Base-by-base conservation (phyloP, 306 rosid genomes). In the Lagenaria siceraria region DNA sequence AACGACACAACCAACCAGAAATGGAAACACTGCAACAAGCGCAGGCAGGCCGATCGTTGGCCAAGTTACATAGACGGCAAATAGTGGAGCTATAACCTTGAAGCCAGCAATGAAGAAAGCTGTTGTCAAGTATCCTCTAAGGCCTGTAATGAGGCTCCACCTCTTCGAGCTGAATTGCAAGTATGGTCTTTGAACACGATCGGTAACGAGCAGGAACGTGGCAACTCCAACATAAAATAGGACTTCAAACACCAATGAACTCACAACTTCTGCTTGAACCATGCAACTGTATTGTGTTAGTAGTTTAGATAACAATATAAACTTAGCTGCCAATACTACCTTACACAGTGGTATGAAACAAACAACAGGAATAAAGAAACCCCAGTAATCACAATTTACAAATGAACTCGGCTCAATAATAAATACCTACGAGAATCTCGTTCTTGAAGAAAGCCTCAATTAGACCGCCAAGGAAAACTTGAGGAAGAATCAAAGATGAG, bases 71-170 rank as follows among this genome's bases (percentile, higher is more conserved):
- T 54, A 84, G 49, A 81, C 81, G 18, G 82, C 88, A 74, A 86
- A 38, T 75, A 92, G 59, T 68, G 97, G 97, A 56, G 83, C 89
- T 31, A 89, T 12, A 40, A 90, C 84, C 87, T 90, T 95, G 81
- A 95, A 86, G 43, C 96, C 96, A 60, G 46, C 77, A 48, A 94
- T 85, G 69, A 90, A 65, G 78, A 89, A 86, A 38, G 90, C 89
- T 15, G 96, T 78, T 65, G 81, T 52, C 79, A 95, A 60, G 86
- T 92, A 92, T 79, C 98, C 98, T 83, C 83, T 89, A 62, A 95
- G 90, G 83, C 97, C 97, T 31, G 97, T 95, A 71, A 95, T 89
- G 79, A 95, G 93, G 82, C 97, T 85, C 98, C 98, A 95, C 78
- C 93, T 95, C 84, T 89, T 95, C 24, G 98, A 1, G 84, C 96